Evolutionary conservation across 2,329 filamentous ascomycete species (phyloP), one percentile per base, ranked within the genome.

Genomic region (Zalaria obscura): DNA sequence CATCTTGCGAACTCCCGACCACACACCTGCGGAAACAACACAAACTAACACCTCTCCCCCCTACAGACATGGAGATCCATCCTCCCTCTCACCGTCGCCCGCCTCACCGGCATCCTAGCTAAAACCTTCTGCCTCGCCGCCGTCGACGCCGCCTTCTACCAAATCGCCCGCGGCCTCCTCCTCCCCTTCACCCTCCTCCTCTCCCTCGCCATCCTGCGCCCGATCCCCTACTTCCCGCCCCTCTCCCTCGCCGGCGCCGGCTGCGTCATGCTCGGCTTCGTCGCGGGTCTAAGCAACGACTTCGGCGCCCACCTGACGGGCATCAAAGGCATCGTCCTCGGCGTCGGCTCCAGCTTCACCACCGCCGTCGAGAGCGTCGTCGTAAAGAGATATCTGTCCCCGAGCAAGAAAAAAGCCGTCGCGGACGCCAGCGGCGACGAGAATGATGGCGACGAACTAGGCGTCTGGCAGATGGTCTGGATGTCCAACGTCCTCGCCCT

Each of bases 401-500:
- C 18, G 18, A 18, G 18, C 18, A 18, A 18, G 18, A 18, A 18
- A 18, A 18, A 18, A 2, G 18, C 18, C 18, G 18, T 18, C 18
- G 18, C 18, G 18, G 18, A 18, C 18, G 18, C 18, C 18, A 18
- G 18, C 18, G 18, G 18, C 18, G 18, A 18, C 18, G 18, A 18
- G 18, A 18, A 18, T 18, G 38, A 41, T 34, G 40, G 40, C 25
- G 40, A 41, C 25, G 40, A 41, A 6, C 18, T 18, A 18, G 40
- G 40, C 25, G 38, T 41, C 35, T 41, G 40, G 40, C 40, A 41
- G 25, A 41, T 41, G 40, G 40, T 41, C n/a, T 41, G 40, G 40
- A 41, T 41, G 40, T 37, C 40, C 4, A 41, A 41, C 5, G 37
- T 35, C 35, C 37, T 41, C 35, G 40, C 40, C 11, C 25, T 41